phyloP scores from a whole-genome alignment of 768 basidiomycete species.

The Phanerochaete carnosa region DNA sequence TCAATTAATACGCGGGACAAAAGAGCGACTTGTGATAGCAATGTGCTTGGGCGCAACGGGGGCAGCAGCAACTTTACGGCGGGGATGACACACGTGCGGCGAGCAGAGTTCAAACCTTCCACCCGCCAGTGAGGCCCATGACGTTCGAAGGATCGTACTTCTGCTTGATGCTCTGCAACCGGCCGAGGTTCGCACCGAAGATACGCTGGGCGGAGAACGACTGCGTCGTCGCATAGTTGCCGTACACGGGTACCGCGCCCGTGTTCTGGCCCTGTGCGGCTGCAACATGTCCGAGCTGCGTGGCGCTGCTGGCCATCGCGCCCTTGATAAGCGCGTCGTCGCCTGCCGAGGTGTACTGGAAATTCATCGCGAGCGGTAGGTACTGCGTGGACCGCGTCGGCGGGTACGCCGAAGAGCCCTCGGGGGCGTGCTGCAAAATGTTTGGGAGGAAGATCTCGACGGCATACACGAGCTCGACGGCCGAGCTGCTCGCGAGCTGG shows the following conservation, averaged over 20 bases:
- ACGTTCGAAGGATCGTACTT: conserved; percentile 53
- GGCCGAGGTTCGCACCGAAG: conserved; percentile 46
- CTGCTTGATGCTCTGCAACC: conserved; percentile 37
- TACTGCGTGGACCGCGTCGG: conserved; percentile 34
- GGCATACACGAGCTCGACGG: conserved; percentile 40
- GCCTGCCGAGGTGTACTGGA: conserved; percentile 36
- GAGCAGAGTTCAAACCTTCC: too few species aligned
- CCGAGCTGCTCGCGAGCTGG: conserved; percentile 27
- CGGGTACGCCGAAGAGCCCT: conserved; percentile 44
- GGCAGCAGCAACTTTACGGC: too few species aligned
- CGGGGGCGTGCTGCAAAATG: conserved; percentile 35
- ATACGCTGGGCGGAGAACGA: conserved; percentile 45
- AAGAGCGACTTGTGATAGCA: too few species aligned
- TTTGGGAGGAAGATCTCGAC: conserved; percentile 48
- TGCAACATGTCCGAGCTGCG: conserved; percentile 36
- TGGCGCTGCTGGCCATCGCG: conserved; percentile 32
- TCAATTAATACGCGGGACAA: too few species aligned
- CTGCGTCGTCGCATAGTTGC: conserved; percentile 55
- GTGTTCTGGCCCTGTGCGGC: conserved; percentile 38
- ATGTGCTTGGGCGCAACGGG: too few species aligned
- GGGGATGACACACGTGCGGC: too few species aligned
- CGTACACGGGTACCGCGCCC: conserved; percentile 40
- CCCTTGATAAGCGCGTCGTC: conserved; percentile 40
- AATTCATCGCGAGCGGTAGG: conserved; percentile 42
- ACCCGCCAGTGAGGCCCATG: conserved; percentile 69